These are phyloP conservation scores for Monilinia fructicola DNA, from an alignment of 2,329 filamentous ascomycete genomes.

Conservation along the genomic window DNA sequence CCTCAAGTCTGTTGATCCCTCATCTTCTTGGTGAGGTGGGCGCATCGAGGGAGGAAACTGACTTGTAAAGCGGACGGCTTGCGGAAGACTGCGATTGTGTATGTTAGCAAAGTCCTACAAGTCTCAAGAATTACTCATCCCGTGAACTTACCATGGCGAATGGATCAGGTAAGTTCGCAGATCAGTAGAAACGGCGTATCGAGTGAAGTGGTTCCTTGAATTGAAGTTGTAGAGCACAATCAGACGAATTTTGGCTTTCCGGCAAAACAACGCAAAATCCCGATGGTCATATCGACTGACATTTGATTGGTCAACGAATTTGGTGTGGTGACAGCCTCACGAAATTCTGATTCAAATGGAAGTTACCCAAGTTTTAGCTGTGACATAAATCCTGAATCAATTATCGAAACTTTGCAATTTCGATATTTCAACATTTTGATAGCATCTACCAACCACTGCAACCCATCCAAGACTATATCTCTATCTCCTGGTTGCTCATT, in stretches of 20 bases:
- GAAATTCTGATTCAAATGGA: not conserved
- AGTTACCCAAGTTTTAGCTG: not conserved
- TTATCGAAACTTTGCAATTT: not conserved
- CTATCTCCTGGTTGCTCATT: not conserved
- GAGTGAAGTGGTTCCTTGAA: constrained; percentile 16
- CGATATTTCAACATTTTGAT: too few relatives aligned
- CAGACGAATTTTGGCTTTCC: constrained; percentile 22
- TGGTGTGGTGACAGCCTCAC: constrained; percentile 4
- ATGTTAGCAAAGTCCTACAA: not conserved
- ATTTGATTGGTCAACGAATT: constrained; percentile 19
- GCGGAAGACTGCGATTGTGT: constrained; percentile 20
- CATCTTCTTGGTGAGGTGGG: not conserved
- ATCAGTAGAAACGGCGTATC: constrained; percentile 16
- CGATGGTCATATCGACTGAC: constrained; percentile 19
- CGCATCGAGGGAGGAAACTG: constrained; percentile 33
- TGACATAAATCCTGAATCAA: not conserved
- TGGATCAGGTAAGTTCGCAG: constrained; percentile 12
- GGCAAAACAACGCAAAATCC: constrained; percentile 21
- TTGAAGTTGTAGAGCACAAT: constrained; percentile 18
- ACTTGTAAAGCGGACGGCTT: constrained; percentile 39
- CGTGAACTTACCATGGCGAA: constrained; percentile 20
- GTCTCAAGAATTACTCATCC: too few relatives aligned
- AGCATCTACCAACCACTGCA: not conserved
- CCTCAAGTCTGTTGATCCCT: not conserved
- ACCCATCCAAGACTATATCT: not conserved